Base-by-base conservation (phyloP, 352 stramenopile genomes). In the Pythium aphanidermatum region DNA sequence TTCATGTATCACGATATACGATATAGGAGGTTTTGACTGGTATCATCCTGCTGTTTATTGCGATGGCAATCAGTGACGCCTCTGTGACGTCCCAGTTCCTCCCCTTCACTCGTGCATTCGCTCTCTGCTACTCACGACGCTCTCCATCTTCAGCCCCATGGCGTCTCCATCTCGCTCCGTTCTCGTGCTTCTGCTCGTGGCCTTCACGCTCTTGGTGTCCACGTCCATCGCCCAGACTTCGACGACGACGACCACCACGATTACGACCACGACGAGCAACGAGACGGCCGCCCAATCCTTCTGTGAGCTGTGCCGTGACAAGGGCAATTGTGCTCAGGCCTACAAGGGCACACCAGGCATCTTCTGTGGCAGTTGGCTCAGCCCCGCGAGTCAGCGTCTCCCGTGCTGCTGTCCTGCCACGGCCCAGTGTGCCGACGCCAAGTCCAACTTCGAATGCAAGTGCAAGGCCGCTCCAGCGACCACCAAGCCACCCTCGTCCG, bases 321-420 rank as follows among this genome's bases (percentile, higher is more conserved):
- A 36, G 4, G 47, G 47, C n/a, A 30, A 61, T 17, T 66, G 58
- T 25, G 21, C 29, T 10, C 27, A 54, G 33, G 58, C 58, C 10
- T 66, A 54, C 34, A 28, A 46, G n/a, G 28, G 41, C 6, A 29
- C 13, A 23, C 51, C 58, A 3, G 58, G 51, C 11, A 43, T 58
- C 16, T 66, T 44, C 36, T 66, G 58, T 32, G 46, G 52, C 21
- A 17, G 32, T 13, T 66, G 51, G 51, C 46, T 66, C 21, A 58
- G 19, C 21, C 13, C 24, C 2, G 40, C 44, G 3, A 60, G 34
- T 29, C 33, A 56, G 43, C 45, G 54, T 3, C 27, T 58, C 13
- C 43, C 58, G 7, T 66, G 58, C 51, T 66, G 58, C 46, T 66
- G 58, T 24, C 51, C 57, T 4, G 28, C 51, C 5, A 48, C 13